Evolutionary conservation across 2,329 filamentous ascomycete genomes (phyloP).

Genomic region (Neonectria neomacrospora): DNA sequence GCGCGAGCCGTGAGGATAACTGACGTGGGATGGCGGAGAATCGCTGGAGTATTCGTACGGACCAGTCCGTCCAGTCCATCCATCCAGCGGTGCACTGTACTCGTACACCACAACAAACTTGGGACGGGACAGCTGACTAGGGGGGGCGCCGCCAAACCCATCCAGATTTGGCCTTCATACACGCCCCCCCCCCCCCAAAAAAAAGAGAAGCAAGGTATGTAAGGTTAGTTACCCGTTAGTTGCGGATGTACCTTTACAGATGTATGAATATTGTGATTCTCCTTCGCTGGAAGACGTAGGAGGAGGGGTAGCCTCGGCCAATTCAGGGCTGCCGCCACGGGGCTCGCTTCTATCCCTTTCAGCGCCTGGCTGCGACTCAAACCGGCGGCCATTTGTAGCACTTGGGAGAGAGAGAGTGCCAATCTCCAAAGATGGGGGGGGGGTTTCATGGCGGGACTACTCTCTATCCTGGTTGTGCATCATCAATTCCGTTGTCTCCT

Average conservation of each 20-base stretch:
- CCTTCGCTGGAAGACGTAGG: not conserved
- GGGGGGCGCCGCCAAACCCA: slow-evolving; percentile 35
- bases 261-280: not conserved
- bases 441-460: not conserved
- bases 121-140: slow-evolving; percentile 34
- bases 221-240: not conserved
- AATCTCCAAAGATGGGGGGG: slow-evolving; percentile 8
- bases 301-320: not conserved
- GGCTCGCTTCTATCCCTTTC: not conserved
- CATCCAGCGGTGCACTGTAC: not conserved
- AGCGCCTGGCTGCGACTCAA: slow-evolving; percentile 9
- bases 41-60: slow-evolving; percentile 9
- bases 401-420: not conserved
- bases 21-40: slow-evolving; percentile 29
- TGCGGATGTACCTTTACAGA: not conserved
- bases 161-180: slow-evolving; percentile 27
- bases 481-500: slow-evolving; percentile 15
- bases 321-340: slow-evolving; percentile 2
- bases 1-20: slow-evolving; percentile 4
- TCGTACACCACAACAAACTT: slow-evolving; percentile 11
- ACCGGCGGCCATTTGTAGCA: not conserved
- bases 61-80: not conserved
- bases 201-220: not conserved
- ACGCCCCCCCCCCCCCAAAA: slow-evolving; percentile 14
- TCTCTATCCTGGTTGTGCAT: slow-evolving; percentile 22